phyloP scores from a whole-genome alignment of 805 yeast genomes.

The Nakazawaea ishiwadae region DNA sequence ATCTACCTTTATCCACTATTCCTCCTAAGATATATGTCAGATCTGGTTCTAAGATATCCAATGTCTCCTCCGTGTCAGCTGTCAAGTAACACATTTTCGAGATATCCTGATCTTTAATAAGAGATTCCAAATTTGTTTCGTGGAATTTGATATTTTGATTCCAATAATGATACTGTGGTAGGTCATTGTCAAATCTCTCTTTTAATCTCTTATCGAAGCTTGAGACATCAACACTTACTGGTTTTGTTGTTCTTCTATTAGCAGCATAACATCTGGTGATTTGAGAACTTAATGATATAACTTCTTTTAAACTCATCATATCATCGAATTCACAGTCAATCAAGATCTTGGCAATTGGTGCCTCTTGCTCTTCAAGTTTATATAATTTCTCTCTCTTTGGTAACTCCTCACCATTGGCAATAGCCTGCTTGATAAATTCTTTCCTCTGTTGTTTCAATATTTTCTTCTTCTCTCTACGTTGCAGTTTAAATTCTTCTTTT shows the following conservation, averaged over 20 bases:
- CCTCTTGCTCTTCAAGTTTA: constrained; percentile 40
- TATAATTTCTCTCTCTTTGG: constrained; percentile 25
- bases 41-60: constrained; percentile 61
- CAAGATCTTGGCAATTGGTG: constrained; percentile 51
- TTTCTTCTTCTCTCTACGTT: constrained; percentile 52
- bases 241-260: constrained; percentile 55
- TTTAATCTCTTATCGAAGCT: constrained; percentile 64
- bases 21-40: constrained; percentile 89
- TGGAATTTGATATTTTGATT: constrained; percentile 46
- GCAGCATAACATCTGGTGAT: constrained; percentile 79
- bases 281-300: constrained; percentile 71
- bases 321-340: constrained; percentile 91
- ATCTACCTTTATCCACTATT: constrained; percentile 91
- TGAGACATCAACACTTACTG: constrained; percentile 55
- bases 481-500: constrained; percentile 54
- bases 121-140: constrained; percentile 30
- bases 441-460: constrained; percentile 26
- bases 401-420: constrained; percentile 34
- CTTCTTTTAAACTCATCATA: constrained; percentile 71
- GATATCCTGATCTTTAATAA: constrained; percentile 25
- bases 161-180: constrained; percentile 67
- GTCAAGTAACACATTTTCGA: constrained; percentile 63
- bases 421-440: constrained; percentile 28
- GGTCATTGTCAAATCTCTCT: constrained; percentile 60
- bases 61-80: constrained; percentile 76